Evolutionary conservation across 495 filamentous ascomycete species (phyloP), one percentile per base, ranked within the genome.

Genomic region (Lichenothelia convexa): DNA sequence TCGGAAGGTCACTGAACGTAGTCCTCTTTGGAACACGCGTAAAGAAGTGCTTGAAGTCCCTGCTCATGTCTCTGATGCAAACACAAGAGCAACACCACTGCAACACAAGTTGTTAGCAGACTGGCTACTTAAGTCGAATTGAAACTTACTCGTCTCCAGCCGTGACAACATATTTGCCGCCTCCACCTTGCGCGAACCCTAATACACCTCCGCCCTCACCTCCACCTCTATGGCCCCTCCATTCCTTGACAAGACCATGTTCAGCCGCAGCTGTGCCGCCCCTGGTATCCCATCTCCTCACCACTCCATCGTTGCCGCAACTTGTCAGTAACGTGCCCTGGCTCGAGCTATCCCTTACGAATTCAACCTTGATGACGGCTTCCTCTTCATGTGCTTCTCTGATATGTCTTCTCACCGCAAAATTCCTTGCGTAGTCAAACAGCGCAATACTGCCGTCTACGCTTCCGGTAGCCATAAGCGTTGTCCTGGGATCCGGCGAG

Each of bases 371-470:
- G 36, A 95, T 86, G 9, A 95, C 80, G 11, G 78, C 71, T 42
- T 64, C 71, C 23, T 78, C 87, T 16, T 85, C 75, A 54, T 95
- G 78, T 5, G 83, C 89, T 21, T 75, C 79, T 38, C 63, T 59
- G 37, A 93, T 80, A 50, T 87, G 73, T 33, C 78, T 60, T 23
- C 89, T 65, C 26, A 87, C 67, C 0, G 85, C 81, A 47, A 91
- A 95, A 4, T 75, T 68, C 34, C 83, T 75, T 22, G 80, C 69
- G 0, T 75, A 70, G 56, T 99, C 91, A 47, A 81, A 94, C 5
- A 99, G 64, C 13, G 73, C 80, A 46, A 99, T 86, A 26, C 67
- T 78, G 27, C 86, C 85, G 55, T 99, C 91, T 3, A 94, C 87
- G 38, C 75, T 80, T 0, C 84, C 86, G 0, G 84, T 75, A 2